phyloP scores from a whole-genome alignment of 208 protist species.

The Vickermania spadyakhi region DNA sequence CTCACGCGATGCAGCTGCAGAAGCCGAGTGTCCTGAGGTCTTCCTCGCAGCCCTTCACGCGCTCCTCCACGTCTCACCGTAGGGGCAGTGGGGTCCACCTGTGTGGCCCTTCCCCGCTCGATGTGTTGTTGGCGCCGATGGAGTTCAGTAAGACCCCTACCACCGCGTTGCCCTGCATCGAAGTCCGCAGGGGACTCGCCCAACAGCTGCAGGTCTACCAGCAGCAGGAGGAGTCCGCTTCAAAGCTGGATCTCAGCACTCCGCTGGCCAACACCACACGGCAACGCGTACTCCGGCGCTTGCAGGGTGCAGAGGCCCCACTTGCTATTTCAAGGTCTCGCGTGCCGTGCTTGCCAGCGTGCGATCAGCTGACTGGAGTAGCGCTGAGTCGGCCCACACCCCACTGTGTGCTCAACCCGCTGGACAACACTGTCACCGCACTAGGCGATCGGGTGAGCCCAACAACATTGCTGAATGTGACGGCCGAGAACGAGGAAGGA shows the following conservation, averaged over 20 bases:
- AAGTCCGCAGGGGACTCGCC: not conserved
- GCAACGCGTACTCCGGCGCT: constrained; percentile 23
- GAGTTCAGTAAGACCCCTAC: not conserved
- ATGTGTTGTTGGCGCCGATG: not conserved
- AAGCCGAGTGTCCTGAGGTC: too few species aligned
- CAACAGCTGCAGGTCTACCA: constrained; percentile 14
- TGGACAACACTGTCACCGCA: constrained; percentile 1
- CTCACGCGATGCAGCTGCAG: not conserved
- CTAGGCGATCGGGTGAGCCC: constrained; percentile 1
- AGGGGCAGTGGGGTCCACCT: not conserved
- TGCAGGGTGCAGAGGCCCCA: constrained; percentile 17
- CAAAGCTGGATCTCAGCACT: too few species aligned
- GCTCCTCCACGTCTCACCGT: not conserved
- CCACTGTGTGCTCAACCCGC: constrained; percentile 24
- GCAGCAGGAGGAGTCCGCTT: too few species aligned
- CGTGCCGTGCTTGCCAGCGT: constrained; percentile 27
- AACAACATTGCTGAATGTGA: not conserved
- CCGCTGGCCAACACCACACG: not conserved
- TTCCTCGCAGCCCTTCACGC: not conserved
- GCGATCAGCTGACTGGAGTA: constrained; percentile 47
- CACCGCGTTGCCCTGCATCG: not conserved
- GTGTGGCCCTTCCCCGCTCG: not conserved
- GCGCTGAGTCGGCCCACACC: constrained; percentile 38
- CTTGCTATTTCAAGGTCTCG: constrained; percentile 7
- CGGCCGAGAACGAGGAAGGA: constrained; percentile 21